Conservation (phyloP, 139 green algal genomes). For the Chlorella sp. region DNA sequence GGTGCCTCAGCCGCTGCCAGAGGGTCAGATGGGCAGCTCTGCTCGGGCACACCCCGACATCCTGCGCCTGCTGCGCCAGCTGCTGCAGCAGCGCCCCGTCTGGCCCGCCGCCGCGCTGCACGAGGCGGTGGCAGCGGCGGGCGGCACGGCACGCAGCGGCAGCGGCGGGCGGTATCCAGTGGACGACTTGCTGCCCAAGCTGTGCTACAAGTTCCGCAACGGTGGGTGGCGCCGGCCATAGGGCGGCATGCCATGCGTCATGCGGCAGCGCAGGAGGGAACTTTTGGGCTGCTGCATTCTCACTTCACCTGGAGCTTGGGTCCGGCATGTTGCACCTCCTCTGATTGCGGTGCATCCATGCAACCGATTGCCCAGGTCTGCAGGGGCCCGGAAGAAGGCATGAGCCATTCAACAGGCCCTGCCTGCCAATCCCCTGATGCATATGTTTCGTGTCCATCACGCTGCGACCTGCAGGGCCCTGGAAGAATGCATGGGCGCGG, state of each 20-base stretch:
- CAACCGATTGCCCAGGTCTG: no score
- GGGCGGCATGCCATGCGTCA: no score
- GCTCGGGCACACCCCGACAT: not conserved
- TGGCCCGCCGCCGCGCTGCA: not conserved
- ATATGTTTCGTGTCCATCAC: no score
- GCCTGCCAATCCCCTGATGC: no score
- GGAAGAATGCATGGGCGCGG: slow-evolving; percentile 37
- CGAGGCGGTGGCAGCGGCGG: not conserved
- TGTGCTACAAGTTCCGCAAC: slow-evolving; percentile 45
- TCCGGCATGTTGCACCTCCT: no score
- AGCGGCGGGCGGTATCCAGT: not conserved
- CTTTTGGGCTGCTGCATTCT: no score
- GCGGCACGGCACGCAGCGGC: not conserved
- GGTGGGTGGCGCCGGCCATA: not conserved
- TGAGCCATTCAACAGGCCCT: no score
- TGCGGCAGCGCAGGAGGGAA: no score
- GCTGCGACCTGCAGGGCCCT: slow-evolving; percentile 31
- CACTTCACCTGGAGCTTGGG: no score
- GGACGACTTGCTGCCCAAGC: slow-evolving; percentile 23
- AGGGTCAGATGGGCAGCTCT: not conserved
- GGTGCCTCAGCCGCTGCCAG: slow-evolving; percentile 2
- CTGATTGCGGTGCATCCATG: no score
- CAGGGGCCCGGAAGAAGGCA: no score
- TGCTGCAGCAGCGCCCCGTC: slow-evolving; percentile 28
- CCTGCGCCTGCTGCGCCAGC: slow-evolving; percentile 2